phyloP scores from a whole-genome alignment of 192 early-diverging fungal genomes.

The Backusella psychrophila region DNA sequence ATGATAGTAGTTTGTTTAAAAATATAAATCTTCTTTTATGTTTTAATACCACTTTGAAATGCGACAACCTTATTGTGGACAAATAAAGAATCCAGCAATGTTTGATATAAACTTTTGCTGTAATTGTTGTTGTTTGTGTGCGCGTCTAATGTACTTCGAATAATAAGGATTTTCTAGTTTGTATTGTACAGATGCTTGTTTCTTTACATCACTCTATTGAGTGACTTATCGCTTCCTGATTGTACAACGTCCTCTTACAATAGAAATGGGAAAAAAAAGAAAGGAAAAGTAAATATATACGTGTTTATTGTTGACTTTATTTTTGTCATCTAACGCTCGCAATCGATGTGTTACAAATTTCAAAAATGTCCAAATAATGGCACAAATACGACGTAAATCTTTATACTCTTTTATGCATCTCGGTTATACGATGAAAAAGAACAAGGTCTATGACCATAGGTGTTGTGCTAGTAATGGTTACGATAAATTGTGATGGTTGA shows the following conservation, averaged over 20 bases:
- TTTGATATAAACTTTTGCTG: neutral
- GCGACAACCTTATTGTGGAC: neutral
- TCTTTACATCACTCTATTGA: neutral
- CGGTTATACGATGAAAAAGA: neutral
- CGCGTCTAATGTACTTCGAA: neutral
- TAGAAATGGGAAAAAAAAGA: neutral
- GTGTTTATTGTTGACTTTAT: neutral
- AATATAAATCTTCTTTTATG: neutral
- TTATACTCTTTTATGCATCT: neutral
- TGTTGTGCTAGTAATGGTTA: neutral
- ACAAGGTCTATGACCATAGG: neutral
- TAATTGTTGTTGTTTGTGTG: neutral
- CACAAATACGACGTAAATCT: neutral
- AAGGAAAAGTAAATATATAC: neutral
- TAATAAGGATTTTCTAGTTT: neutral
- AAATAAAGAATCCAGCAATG: neutral
- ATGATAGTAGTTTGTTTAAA: neutral
- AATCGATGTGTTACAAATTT: neutral
- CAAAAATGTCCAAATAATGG: neutral
- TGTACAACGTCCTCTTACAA: neutral
- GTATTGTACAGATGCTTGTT: neutral
- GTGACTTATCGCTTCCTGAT: neutral
- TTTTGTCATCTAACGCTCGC: neutral
- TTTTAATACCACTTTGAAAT: neutral
- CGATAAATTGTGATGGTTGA: neutral